Conservation (phyloP, 257 asterid species). For the Buddleja alternifolia region DNA sequence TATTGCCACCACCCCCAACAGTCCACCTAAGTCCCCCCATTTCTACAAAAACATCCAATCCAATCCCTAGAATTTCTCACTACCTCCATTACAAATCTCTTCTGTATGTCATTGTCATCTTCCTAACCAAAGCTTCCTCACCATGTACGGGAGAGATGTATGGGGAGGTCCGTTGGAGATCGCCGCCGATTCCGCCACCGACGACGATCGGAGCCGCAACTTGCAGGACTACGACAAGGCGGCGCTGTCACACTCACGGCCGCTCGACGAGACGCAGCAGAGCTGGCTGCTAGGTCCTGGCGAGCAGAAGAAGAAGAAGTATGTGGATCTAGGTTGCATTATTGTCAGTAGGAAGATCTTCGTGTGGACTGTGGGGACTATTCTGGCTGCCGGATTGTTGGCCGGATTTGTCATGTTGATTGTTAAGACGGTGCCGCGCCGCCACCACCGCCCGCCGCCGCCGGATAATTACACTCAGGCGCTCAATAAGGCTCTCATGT, state of each 20-base stretch:
- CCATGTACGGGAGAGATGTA: constrained; percentile 95
- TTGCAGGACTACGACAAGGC: constrained; percentile 88
- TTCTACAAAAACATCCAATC: background rate
- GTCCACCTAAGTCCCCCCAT: too few relatives aligned
- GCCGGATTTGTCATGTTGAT: constrained; percentile 84
- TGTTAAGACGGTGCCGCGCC: constrained; percentile 82
- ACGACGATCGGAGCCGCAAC: constrained; percentile 93
- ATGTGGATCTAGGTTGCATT: constrained; percentile 96
- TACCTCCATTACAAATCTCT: too few relatives aligned
- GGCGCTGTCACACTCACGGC: constrained; percentile 70
- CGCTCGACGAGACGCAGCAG: constrained; percentile 94
- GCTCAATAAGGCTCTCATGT: constrained; percentile 86
- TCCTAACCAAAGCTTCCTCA: constrained; percentile 11
- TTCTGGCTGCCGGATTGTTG: constrained; percentile 70
- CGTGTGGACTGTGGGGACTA: constrained; percentile 79
- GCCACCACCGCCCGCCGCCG: constrained; percentile 69
- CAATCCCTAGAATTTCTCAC: too few relatives aligned
- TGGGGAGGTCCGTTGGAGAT: constrained; percentile 99
- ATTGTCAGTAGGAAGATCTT: constrained; percentile 89
- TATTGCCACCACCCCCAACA: background rate
- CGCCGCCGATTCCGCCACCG: constrained; percentile 95
- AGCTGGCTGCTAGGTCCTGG: constrained; percentile 97
- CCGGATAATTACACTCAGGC: constrained; percentile 93
- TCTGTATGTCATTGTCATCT: too few relatives aligned
- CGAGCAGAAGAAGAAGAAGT: constrained; percentile 96